phyloP scores from a whole-genome alignment of 768 basidiomycete genomes.

The Termitomyces sp. region DNA sequence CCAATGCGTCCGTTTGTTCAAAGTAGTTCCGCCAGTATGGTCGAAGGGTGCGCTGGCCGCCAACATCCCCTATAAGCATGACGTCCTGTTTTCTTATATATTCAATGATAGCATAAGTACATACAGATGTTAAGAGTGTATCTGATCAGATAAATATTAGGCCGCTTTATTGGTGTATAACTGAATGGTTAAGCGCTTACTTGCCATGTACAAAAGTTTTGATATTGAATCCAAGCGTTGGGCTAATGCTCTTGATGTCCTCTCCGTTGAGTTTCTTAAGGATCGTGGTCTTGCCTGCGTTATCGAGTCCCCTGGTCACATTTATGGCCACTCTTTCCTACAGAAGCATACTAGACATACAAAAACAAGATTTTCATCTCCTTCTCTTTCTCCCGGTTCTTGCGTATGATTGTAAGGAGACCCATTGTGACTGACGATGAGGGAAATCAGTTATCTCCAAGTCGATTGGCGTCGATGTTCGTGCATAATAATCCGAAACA shows the following conservation, averaged over 20 bases:
- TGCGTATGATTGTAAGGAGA: constrained; percentile 93
- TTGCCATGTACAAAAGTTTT: constrained; percentile 84
- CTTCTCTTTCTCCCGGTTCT: constrained; percentile 91
- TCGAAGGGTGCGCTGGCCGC: constrained; percentile 90
- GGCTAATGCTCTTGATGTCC: constrained; percentile 67
- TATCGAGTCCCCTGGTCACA: constrained; percentile 80
- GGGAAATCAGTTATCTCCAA: no score
- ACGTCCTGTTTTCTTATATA: background rate
- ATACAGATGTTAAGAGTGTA: constrained; percentile 80
- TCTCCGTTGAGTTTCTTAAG: constrained; percentile 92
- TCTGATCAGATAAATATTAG: constrained; percentile 25
- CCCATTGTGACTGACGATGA: constrained; percentile 38
- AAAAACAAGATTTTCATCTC: constrained; percentile 97
- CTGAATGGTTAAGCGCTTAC: background rate
- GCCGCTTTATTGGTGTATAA: background rate
- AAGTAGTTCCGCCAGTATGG: constrained; percentile 99
- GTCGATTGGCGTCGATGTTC: background rate
- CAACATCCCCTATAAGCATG: constrained; percentile 86
- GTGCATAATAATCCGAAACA: background rate
- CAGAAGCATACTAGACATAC: constrained; percentile 22
- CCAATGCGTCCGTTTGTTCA: constrained; percentile 95
- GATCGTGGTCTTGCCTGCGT: constrained; percentile 98
- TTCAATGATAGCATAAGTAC: constrained; percentile 18
- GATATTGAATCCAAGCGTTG: constrained; percentile 95
- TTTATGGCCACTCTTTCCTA: constrained; percentile 5